Evolutionary conservation across 192 early-diverging fungal genomes (phyloP).

Genomic region (Pilaira anomala): DNA sequence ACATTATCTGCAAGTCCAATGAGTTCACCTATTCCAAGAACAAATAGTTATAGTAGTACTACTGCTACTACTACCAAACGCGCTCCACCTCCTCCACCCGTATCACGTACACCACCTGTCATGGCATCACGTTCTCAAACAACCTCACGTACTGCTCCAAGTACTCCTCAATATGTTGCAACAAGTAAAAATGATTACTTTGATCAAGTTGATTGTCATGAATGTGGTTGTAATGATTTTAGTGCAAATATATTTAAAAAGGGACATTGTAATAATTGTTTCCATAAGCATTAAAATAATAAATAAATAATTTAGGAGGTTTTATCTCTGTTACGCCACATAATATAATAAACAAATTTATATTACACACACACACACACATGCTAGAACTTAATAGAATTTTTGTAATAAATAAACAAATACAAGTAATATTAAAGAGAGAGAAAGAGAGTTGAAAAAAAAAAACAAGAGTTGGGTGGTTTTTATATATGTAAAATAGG

Average conservation of each 20-base stretch:
- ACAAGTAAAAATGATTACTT: not conserved
- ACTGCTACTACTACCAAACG: not conserved
- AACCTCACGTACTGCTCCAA: not conserved
- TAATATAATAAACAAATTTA: too few species aligned
- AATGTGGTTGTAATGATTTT: constrained; percentile 21
- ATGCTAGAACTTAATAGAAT: not conserved
- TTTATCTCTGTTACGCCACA: too few species aligned
- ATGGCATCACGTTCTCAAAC: not conserved
- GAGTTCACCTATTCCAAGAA: not conserved
- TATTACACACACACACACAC: too few species aligned
- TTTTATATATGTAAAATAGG: too few species aligned
- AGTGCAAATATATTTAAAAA: constrained; percentile 19
- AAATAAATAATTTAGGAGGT: not conserved
- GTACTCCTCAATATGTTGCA: not conserved
- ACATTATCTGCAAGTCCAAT: not conserved
- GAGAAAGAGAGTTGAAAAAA: too few species aligned
- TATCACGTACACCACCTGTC: constrained; percentile 3
- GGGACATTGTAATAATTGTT: constrained; percentile 22
- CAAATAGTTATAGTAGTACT: not conserved
- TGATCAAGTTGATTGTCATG: constrained; percentile 1
- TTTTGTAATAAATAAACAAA: not conserved
- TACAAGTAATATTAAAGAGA: too few species aligned
- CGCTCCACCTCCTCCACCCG: constrained; percentile 18
- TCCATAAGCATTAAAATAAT: constrained; percentile 24
- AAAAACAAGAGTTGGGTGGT: too few species aligned